These are phyloP conservation scores for Fusarium nelsonii DNA, from an alignment of 2,329 filamentous ascomycete genomes.

Conservation along the genomic window DNA sequence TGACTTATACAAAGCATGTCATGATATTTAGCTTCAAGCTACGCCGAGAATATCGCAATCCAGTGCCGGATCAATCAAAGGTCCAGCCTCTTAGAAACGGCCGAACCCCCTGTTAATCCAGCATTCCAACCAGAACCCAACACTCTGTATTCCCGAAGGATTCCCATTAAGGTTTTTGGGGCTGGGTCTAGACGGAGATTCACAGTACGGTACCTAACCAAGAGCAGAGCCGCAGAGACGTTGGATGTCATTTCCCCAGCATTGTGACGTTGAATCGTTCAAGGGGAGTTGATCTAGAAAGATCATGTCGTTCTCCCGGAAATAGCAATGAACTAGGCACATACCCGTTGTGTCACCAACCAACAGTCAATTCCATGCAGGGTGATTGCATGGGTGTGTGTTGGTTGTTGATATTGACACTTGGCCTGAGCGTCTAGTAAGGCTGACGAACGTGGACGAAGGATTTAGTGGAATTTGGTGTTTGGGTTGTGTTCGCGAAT, in stretches of 20 bases:
- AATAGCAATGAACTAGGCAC: not conserved
- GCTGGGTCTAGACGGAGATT: not conserved
- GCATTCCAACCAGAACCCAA: not conserved
- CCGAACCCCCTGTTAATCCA: not conserved
- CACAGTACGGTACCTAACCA: too few species aligned
- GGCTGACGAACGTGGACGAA: not conserved
- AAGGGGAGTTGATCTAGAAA: not conserved
- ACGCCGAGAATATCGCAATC: not conserved
- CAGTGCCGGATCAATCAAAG: not conserved
- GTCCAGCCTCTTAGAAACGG: not conserved
- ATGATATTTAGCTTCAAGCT: not conserved
- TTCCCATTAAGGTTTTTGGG: not conserved
- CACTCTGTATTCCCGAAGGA: not conserved
- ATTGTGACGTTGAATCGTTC: not conserved
- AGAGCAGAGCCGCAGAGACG: not conserved
- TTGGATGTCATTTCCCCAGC: too few species aligned
- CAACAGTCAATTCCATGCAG: not conserved
- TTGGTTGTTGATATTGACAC: not conserved
- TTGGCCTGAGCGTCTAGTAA: constrained; percentile 15
- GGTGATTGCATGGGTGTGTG: not conserved
- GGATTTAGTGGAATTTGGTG: constrained; percentile 7
- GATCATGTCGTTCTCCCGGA: not conserved
- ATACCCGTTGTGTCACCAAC: not conserved
- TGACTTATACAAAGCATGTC: not conserved
- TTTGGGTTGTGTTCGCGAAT: not conserved